Evolutionary conservation across 192 early-diverging fungal species (phyloP), one percentile per base, ranked within the genome.

Genomic region (Entomortierella parvispora): DNA sequence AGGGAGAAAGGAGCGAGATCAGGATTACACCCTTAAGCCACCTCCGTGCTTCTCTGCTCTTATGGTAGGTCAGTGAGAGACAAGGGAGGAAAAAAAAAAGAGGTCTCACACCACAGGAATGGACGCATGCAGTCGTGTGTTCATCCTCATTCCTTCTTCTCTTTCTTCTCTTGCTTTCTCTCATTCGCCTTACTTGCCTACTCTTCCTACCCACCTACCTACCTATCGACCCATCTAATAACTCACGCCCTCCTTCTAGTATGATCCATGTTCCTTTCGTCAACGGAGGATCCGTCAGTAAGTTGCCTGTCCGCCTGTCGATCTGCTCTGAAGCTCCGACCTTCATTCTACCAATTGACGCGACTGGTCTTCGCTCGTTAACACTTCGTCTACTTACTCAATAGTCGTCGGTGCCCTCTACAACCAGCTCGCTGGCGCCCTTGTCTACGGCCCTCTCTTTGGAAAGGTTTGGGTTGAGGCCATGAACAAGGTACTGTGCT

Each of bases 391-490:
- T 4, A 14, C 10, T n/a, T 53, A 6, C n/a, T 18, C 17, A 40
- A 20, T 31, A 77, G 74, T 77, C 60, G 22, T 77, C 22, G 74
- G 74, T 37, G 66, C 58, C 33, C 34, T 77, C 17, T 68, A 77
- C 49, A 77, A 77, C 61, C 74, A 77, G 48, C 3, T 62, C 10
- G 18, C 74, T 50, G 74, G 74, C 0, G 66, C 74, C 17, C 45
- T 77, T 10, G 61, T 77, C 48, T 77, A 77, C 23, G 74, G 74
- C n/a, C 74, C 74, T n/a, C 54, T 77, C 28, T 77, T 77, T 59
- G 74, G 74, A 15, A 40, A 77, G 20, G 65, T 77, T 34, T 77
- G 74, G 74, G 29, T 68, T 23, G 44, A 77, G 28, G 74, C 74
- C 49, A 77, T 77, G 74, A 68, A 63, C 37, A 68, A 77, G 66